Evolutionary conservation across 257 asterid species (phyloP), one percentile per base, ranked within the genome.

Genomic region (Solanum infundibuliforme): DNA sequence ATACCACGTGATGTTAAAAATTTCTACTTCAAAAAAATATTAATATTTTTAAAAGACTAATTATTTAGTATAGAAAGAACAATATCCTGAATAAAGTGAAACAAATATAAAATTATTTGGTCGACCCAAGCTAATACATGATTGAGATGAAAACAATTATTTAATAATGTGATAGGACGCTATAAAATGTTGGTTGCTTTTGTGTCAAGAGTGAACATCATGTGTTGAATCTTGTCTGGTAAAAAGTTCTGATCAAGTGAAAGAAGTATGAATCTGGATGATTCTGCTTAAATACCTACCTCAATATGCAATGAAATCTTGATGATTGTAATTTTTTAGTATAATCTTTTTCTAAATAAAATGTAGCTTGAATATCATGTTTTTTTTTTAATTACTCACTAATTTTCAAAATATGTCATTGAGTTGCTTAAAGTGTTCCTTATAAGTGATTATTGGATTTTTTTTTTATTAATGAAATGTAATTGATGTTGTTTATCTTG

Each of bases 141-240:
- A 48, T 48, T 48, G 58, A 13, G 58, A 48, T 48, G 58, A 48
- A 48, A 48, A 5, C 58, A 5, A 48, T 48, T 48, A 5, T 5
- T 48, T 48, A 48, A 48, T 13, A 13, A 1, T 48, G 58, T 48
- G 58, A 52, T 52, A 8, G 62, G 62, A 16, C 58, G 1, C 62
- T 16, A 52, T 52, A 18, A 58, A 58, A 8, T 58, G 65, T 18
- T 55, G 65, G 25, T 58, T 20, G 25, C 66, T 58, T 58, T 18
- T 20, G 25, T 58, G 25, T 58, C 66, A 18, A 20, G 5, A 58
- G 25, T 58, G 66, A 20, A 18, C 11, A 58, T 7, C 66, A 58
- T 4, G 32, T 83, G 83, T 92, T 86, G 76, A 62, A 81, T 89
- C 89, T 74, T 90, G 69, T 88, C 87, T 92, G 41, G 71, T 41